Conservation (phyloP, 768 basidiomycete species). For the Tricholoma bakamatsutake region DNA sequence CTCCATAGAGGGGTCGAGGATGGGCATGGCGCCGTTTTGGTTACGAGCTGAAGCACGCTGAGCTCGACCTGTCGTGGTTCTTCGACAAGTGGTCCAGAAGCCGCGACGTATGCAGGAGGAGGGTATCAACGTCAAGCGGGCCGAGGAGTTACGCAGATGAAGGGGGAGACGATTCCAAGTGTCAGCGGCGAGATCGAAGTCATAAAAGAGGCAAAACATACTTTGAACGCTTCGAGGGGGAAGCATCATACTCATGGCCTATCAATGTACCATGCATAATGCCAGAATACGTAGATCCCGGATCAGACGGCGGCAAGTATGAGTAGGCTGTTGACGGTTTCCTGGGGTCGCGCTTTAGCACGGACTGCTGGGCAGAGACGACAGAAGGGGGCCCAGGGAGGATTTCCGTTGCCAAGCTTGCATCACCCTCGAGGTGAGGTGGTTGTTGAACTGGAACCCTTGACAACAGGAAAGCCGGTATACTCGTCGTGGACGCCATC, state of each 20-base stretch:
- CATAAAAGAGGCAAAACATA: conserved; percentile 32
- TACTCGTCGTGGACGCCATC: conserved; percentile 71
- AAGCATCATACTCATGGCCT: conserved; percentile 59
- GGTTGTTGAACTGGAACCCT: conserved; percentile 72
- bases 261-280: conserved; percentile 61
- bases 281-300: conserved; percentile 83
- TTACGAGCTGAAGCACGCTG: conserved; percentile 69
- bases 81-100: conserved; percentile 17
- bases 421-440: conserved; percentile 77
- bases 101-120: conserved; percentile 11
- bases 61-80: conserved; percentile 58
- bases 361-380: conserved; percentile 61
- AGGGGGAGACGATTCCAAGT: conserved; percentile 13
- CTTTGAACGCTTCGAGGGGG: conserved; percentile 70
- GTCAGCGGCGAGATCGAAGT: conserved; percentile 13
- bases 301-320: conserved; percentile 80
- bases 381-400: conserved; percentile 83
- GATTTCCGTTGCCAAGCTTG: conserved; percentile 82
- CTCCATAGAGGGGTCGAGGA: conserved; percentile 30
- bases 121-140: conserved; percentile 17
- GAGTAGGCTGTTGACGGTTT: conserved; percentile 66
- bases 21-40: conserved; percentile 41
- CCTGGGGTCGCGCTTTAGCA: conserved; percentile 74
- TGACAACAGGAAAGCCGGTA: conserved; percentile 68
- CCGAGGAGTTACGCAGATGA: conserved; percentile 12